Conservation (phyloP, 2,329 filamentous ascomycete species). For the Chrysoporthe deuterocubensis region DNA sequence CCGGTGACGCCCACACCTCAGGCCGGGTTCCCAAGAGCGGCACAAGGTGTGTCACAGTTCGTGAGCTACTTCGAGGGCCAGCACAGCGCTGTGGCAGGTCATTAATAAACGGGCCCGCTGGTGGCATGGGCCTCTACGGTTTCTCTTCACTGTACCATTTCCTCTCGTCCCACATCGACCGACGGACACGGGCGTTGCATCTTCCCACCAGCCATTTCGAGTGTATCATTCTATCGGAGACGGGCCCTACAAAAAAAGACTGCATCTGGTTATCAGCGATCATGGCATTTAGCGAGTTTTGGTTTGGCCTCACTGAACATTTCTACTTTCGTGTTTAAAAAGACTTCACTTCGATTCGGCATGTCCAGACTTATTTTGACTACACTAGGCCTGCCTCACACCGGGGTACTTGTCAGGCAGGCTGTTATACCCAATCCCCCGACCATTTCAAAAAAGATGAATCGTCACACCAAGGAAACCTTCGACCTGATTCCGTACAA, state of each 20-base stretch:
- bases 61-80: constrained; percentile 50
- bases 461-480: constrained; percentile 29
- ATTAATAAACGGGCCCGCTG: constrained; percentile 25
- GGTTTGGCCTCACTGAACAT: constrained; percentile 38
- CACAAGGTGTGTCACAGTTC: constrained; percentile 51
- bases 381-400: constrained; percentile 28
- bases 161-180: constrained; percentile 18
- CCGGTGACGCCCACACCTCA: constrained; percentile 66
- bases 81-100: constrained; percentile 34
- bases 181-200: constrained; percentile 26
- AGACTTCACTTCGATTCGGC: constrained; percentile 32
- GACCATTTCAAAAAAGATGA: constrained; percentile 29
- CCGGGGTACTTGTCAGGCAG: constrained; percentile 28
- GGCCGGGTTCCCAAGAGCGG: constrained; percentile 42
- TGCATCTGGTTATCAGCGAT: constrained; percentile 39
- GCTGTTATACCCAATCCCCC: constrained; percentile 29
- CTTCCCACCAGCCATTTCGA: constrained; percentile 26
- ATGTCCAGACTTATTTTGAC: constrained; percentile 26
- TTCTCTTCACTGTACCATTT: constrained; percentile 25
- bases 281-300: constrained; percentile 52
- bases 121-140: constrained; percentile 8
- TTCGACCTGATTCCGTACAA: constrained; percentile 18
- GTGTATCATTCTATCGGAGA: constrained; percentile 27
- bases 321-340: constrained; percentile 31
- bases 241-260: constrained; percentile 32